Conservation (phyloP, 1,284 basidiomycete species). For the Tilletia caries region DNA sequence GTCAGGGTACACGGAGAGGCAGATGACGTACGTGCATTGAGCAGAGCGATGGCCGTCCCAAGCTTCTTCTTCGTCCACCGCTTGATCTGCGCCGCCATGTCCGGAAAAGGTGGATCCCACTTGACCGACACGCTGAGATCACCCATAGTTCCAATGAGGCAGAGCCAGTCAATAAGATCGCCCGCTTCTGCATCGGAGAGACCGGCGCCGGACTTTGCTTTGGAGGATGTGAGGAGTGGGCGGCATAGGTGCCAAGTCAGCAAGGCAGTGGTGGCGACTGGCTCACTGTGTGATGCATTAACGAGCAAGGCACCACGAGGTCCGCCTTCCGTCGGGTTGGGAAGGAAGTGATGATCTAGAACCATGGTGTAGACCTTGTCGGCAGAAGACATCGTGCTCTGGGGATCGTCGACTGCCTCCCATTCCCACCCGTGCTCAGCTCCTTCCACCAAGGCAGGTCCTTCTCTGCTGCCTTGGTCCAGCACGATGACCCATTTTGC, state of each 20-base stretch:
- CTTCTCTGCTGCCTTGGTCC: slow-evolving; percentile 39
- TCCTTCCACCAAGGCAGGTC: slow-evolving; percentile 27
- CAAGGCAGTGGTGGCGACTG: slow-evolving; percentile 31
- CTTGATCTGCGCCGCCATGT: slow-evolving; percentile 30
- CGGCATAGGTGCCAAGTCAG: slow-evolving; percentile 37
- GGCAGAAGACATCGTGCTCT: background rate
- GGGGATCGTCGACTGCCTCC: background rate
- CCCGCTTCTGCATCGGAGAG: slow-evolving; percentile 17
- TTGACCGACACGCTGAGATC: slow-evolving; percentile 33
- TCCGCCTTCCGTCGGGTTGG: slow-evolving; percentile 17
- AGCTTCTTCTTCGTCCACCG: slow-evolving; percentile 37
- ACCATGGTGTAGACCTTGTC: slow-evolving; percentile 26
- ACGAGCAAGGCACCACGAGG: slow-evolving; percentile 35
- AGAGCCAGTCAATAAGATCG: slow-evolving; percentile 32
- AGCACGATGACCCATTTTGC: slow-evolving; percentile 37
- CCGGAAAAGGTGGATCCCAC: slow-evolving; percentile 40
- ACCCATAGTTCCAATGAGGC: slow-evolving; percentile 37
- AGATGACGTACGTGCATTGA: slow-evolving; percentile 36
- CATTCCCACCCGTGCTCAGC: slow-evolving; percentile 33
- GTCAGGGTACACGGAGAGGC: too few relatives aligned
- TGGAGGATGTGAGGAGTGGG: slow-evolving; percentile 17
- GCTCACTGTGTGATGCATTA: slow-evolving; percentile 34
- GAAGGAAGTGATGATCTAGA: slow-evolving; percentile 37
- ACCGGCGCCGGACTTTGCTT: background rate
- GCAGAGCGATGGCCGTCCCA: slow-evolving; percentile 29